A percentile compares a stretch with the other conserved stretches of the same genome.
These are phyloP conservation scores for Neophaeococcomyces mojaviensis DNA, from an alignment of 2,329 filamentous ascomycete genomes.

Conservation along the genomic window DNA sequence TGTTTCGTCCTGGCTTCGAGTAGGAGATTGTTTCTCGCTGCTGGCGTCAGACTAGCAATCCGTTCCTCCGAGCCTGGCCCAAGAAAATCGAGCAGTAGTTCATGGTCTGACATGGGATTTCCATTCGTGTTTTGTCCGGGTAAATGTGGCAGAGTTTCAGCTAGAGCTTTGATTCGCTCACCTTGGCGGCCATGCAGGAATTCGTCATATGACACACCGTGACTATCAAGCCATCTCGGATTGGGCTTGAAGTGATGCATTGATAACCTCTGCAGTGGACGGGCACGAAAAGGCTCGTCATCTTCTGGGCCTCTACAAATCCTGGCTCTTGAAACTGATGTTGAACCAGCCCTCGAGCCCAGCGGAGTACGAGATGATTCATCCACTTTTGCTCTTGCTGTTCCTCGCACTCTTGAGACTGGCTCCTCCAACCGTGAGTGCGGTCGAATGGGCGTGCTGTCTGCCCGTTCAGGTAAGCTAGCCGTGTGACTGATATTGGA, in stretches of 20 bases:
- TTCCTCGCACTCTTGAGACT: background rate
- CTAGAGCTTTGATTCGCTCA: slow-evolving; percentile 50
- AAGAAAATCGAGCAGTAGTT: slow-evolving; percentile 26
- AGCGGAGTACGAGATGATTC: background rate
- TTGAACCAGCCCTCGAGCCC: background rate
- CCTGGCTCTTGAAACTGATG: background rate
- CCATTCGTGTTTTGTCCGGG: background rate
- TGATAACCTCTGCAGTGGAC: slow-evolving; percentile 50
- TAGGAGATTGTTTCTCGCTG: slow-evolving; percentile 53
- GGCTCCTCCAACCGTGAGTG: background rate
- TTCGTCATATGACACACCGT: background rate
- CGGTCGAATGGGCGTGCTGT: no score
- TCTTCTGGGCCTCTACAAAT: slow-evolving; percentile 15
- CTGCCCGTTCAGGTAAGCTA: background rate
- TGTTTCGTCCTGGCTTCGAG: slow-evolving; percentile 67
- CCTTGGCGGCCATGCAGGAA: slow-evolving; percentile 4
- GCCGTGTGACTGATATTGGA: background rate
- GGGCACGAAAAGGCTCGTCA: slow-evolving; percentile 48
- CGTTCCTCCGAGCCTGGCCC: slow-evolving; percentile 28
- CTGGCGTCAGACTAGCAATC: slow-evolving; percentile 48
- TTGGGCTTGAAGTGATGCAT: slow-evolving; percentile 78
- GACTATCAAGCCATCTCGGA: slow-evolving; percentile 38
- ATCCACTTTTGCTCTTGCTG: background rate
- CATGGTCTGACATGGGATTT: slow-evolving; percentile 28
- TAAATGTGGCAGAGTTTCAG: slow-evolving; percentile 32